phyloP scores from a whole-genome alignment of 768 basidiomycete species.

The Hemileccinum rubropunctum region DNA sequence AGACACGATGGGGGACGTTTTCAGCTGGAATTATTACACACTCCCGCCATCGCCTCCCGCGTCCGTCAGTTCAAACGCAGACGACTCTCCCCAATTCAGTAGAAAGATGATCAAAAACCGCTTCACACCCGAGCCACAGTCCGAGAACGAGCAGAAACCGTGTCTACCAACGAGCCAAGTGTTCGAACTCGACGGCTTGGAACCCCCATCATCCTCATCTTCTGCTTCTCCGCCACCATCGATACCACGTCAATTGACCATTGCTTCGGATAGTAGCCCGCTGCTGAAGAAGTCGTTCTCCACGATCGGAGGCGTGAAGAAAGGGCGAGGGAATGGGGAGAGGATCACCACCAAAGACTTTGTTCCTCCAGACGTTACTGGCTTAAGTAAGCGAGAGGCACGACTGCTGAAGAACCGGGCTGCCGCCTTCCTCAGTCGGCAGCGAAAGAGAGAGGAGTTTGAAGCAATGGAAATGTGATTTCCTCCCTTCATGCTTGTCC shows the following conservation, averaged over 20 bases:
- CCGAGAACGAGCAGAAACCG: conserved; percentile 46
- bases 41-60: conserved; percentile 48
- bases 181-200: conserved; percentile 50
- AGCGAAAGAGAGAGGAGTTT: conserved; percentile 90
- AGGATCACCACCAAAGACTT: conserved; percentile 74
- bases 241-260: conserved; percentile 31
- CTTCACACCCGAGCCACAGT: conserved; percentile 41
- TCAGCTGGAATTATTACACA: conserved; percentile 49
- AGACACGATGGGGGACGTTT: conserved; percentile 32
- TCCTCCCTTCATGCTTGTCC: conserved; percentile 8
- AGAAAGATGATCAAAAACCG: conserved; percentile 52
- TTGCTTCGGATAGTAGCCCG: conserved; percentile 32
- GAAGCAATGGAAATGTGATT: conserved; percentile 88
- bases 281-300: conserved; percentile 43
- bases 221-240: conserved; percentile 30
- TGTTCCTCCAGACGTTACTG: conserved; percentile 83
- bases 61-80: conserved; percentile 42
- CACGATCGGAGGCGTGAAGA: conserved; percentile 43
- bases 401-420: conserved; percentile 90
- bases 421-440: conserved; percentile 87
- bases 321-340: conserved; percentile 45
- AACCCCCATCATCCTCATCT: conserved; percentile 33
- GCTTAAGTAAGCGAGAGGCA: conserved; percentile 87
- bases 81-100: conserved; percentile 45
- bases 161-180: conserved; percentile 72